Evolutionary conservation across 352 stramenopile genomes (phyloP), one percentile per base, ranked within the genome.

Genomic region (Elongisporangium anandrum): DNA sequence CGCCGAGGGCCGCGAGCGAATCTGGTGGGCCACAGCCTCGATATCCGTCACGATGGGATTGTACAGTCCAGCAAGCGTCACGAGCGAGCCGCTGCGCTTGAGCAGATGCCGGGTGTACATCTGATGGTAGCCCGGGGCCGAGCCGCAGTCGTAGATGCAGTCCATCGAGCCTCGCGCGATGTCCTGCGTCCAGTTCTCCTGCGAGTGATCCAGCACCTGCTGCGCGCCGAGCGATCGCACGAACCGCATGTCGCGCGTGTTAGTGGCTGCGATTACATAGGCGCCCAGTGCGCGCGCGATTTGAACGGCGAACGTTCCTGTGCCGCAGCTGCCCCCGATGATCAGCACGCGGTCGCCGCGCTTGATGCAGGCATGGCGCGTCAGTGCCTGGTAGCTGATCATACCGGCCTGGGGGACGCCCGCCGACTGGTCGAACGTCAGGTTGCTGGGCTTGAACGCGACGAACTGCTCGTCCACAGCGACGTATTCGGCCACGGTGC

Each of bases 281-380:
- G 69, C 70, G 1, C 66, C 71, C 3, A 73, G 22, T 4, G 63
- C 64, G 63, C 85, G 85, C 29, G 79, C 77, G 52, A 94, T 70
- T 54, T 92, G 82, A 23, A 87, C 56, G 12, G 57, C 81, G 26
- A 81, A 77, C 8, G 81, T 26, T 17, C 85, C 85, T 26, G 79
- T 83, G 52, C 77, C 72, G 41, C 82, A 79, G 64, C 73, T 85
- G 16, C 81, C 80, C 19, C 77, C 75, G 54, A 87, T 69, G 24
- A 90, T 68, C 5, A 90, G 56, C 50, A 89, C 64, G 24, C 60
- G 58, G 34, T 69, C 59, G 24, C 53, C 72, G 52, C 47, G 63
- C 52, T 73, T 64, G 39, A 72, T 50, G 20, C 68, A 69, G 26
- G 65, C 66, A 49, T 73, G 64, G n/a, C 63, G 57, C 10, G 65